phyloP scores from a whole-genome alignment of 192 early-diverging fungal genomes.

The Podila epicladia region DNA sequence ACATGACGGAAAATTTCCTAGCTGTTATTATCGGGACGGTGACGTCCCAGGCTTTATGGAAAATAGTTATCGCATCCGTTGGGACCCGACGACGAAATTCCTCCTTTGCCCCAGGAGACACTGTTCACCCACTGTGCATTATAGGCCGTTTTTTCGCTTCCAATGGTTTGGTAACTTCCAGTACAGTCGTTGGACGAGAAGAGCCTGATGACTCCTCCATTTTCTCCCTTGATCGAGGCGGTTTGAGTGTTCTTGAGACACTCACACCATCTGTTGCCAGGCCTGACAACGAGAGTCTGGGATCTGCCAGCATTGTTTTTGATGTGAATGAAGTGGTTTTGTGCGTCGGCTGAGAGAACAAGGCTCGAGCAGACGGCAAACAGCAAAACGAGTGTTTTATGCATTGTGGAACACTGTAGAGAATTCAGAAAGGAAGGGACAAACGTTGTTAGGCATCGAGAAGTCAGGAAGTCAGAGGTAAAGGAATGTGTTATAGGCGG shows the following conservation, averaged over 20 bases:
- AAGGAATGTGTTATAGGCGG: too few species aligned
- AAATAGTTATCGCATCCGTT: too few species aligned
- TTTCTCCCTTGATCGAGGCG: neutral
- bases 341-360: neutral
- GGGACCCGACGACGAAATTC: neutral
- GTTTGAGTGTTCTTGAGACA: slow-evolving; percentile 23
- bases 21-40: too few species aligned
- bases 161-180: slow-evolving; percentile 6
- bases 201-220: slow-evolving; percentile 14
- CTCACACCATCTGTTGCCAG: neutral
- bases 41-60: too few species aligned
- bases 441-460: too few species aligned
- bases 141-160: neutral
- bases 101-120: slow-evolving; percentile 2
- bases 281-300: neutral
- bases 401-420: too few species aligned
- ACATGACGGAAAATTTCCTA: too few species aligned
- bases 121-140: slow-evolving; percentile 27
- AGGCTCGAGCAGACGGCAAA: neutral
- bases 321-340: neutral
- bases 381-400: slow-evolving; percentile 6
- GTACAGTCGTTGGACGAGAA: slow-evolving; percentile 14
- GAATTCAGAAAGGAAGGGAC: too few species aligned
- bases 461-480: too few species aligned
- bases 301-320: neutral